A percentile compares a stretch with the other conserved stretches of the same genome.
Conservation (phyloP, 108 stramenopile species). For the Cyclotella kingstonii region DNA sequence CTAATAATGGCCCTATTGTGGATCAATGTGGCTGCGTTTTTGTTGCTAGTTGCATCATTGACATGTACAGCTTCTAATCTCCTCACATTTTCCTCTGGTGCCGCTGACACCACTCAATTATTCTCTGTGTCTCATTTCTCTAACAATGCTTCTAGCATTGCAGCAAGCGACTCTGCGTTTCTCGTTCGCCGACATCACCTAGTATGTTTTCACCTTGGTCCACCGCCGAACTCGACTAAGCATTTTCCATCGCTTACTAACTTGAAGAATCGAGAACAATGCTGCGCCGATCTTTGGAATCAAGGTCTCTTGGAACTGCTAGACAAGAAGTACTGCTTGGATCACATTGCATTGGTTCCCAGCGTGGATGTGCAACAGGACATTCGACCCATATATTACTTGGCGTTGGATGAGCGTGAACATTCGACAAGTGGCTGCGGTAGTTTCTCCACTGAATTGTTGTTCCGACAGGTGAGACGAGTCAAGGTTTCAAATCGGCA, state of each 20-base stretch:
- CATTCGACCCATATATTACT: slow-evolving; percentile 20
- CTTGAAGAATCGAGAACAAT: no score
- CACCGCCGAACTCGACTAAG: no score
- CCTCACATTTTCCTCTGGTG: slow-evolving; percentile 11
- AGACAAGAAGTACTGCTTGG: slow-evolving; percentile 5
- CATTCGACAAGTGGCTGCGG: neutral
- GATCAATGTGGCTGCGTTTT: no score
- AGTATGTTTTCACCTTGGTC: slow-evolving; percentile 11
- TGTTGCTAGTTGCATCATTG: no score
- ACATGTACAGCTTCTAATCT: neutral
- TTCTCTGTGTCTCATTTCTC: slow-evolving; percentile 1
- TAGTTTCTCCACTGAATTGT: neutral
- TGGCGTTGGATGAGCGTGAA: slow-evolving; percentile 5
- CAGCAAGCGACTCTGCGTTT: no score
- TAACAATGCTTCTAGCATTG: no score
- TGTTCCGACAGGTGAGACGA: slow-evolving; percentile 10
- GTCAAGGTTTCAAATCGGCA: slow-evolving; percentile 5
- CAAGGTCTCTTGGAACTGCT: slow-evolving; percentile 6
- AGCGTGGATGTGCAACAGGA: neutral
- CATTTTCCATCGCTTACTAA: no score
- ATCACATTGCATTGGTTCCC: slow-evolving; percentile 23
- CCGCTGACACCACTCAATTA: slow-evolving; percentile 14
- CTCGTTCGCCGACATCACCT: slow-evolving; percentile 19
- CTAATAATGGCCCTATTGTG: no score
- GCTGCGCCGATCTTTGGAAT: slow-evolving; percentile 16